A percentile compares a stretch with the other conserved stretches of the same genome.
phyloP scores from a whole-genome alignment of 2,329 filamentous ascomycete species.

The Hypoxylon sp. region DNA sequence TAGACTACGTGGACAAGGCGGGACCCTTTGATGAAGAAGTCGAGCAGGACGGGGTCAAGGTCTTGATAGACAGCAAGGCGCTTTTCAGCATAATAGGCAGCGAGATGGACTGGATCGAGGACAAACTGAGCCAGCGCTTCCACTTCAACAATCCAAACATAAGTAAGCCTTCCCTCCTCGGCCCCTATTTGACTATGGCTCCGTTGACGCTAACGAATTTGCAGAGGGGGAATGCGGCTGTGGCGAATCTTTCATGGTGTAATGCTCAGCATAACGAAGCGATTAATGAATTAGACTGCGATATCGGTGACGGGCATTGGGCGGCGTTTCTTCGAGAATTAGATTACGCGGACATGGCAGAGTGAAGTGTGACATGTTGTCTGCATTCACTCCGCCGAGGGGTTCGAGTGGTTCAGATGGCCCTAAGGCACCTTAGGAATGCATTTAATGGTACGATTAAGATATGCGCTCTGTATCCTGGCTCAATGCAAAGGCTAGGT shows the following conservation, averaged over 20 bases:
- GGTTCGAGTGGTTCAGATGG: background rate
- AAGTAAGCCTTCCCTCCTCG: conserved; percentile 69
- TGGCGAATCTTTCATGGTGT: conserved; percentile 94
- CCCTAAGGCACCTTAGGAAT: too few relatives aligned
- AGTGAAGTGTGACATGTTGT: background rate
- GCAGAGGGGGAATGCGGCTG: conserved; percentile 95
- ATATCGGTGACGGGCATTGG: conserved; percentile 40
- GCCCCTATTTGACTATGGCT: background rate
- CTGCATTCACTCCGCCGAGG: background rate
- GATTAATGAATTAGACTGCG: conserved; percentile 26
- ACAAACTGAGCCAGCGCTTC: conserved; percentile 90
- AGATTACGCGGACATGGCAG: conserved; percentile 14
- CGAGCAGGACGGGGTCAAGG: conserved; percentile 94
- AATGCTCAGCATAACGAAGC: conserved; percentile 27
- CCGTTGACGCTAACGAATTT: conserved; percentile 42
- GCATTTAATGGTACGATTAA: background rate
- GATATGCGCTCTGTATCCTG: background rate
- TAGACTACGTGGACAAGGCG: conserved; percentile 94
- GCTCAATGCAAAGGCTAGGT: too few relatives aligned
- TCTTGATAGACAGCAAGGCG: conserved; percentile 96
- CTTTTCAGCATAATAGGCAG: conserved; percentile 97
- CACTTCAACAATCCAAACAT: conserved; percentile 98
- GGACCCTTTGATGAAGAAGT: conserved; percentile 89
- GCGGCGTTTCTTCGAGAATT: conserved; percentile 37
- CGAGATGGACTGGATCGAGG: conserved; percentile 99